Evolutionary conservation across 495 filamentous ascomycete genomes (phyloP).

Genomic region (Physcia stellaris): DNA sequence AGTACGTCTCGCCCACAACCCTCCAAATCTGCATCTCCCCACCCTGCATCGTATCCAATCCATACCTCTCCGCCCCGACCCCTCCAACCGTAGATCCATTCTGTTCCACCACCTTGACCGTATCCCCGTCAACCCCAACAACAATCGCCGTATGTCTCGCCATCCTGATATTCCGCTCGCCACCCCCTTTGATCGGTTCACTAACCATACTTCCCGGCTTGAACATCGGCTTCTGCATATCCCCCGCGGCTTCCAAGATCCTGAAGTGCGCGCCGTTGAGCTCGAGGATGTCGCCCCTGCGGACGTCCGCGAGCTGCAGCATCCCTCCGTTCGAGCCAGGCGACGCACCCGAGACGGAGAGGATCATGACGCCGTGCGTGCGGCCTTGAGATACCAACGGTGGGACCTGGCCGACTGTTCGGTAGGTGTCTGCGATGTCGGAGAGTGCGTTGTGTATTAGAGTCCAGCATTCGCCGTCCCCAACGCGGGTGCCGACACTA

Average conservation of each 20-base stretch:
- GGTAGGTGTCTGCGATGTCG: slow-evolving; percentile 16
- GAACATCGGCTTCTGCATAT: slow-evolving; percentile 7
- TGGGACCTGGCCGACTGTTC: slow-evolving; percentile 15
- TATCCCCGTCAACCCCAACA: slow-evolving; percentile 16
- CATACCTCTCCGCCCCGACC: slow-evolving; percentile 1
- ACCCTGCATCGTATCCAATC: background rate
- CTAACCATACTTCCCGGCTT: too few species aligned
- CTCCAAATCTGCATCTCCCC: background rate
- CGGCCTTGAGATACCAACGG: slow-evolving; percentile 22
- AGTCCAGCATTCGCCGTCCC: slow-evolving; percentile 33
- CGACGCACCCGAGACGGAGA: slow-evolving; percentile 12
- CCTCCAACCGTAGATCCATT: slow-evolving; percentile 12
- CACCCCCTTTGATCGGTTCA: slow-evolving; percentile 22
- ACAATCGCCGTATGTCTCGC: slow-evolving; percentile 27
- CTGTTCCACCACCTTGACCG: slow-evolving; percentile 22
- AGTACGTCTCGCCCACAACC: too few species aligned
- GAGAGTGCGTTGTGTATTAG: slow-evolving; percentile 22
- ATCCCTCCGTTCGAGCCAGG: slow-evolving; percentile 4
- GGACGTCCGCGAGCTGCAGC: slow-evolving; percentile 16
- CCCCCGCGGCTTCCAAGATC: slow-evolving; percentile 7
- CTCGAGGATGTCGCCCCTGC: slow-evolving; percentile 26
- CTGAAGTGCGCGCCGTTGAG: slow-evolving; percentile 22
- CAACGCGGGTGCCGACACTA: slow-evolving; percentile 22
- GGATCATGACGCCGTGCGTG: slow-evolving; percentile 25
- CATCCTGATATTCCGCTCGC: slow-evolving; percentile 3